phyloP scores from a whole-genome alignment of 2,329 filamentous ascomycete genomes.

The Ramularia collo-cygni region DNA sequence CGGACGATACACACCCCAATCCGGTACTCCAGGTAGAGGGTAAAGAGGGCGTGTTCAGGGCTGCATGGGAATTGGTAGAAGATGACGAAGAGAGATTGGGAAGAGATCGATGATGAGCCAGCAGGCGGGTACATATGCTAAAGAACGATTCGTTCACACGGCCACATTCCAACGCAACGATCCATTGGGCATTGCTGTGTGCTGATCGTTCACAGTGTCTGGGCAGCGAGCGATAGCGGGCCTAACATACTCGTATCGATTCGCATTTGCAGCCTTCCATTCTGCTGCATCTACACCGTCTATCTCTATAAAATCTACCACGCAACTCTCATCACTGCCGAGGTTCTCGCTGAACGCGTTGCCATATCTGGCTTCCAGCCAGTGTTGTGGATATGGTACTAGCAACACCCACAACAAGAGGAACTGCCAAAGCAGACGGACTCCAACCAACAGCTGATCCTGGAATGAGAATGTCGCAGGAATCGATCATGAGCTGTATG shows the following conservation, averaged over 20 bases:
- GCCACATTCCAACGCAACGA: too few species aligned
- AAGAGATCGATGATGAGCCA: slow-evolving; percentile 38
- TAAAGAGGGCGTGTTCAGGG: slow-evolving; percentile 48
- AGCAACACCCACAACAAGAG: slow-evolving; percentile 49
- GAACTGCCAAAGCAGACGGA: slow-evolving; percentile 31
- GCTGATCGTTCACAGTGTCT: too few species aligned
- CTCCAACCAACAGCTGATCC: slow-evolving; percentile 56
- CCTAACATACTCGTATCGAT: too few species aligned
- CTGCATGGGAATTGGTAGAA: slow-evolving; percentile 43
- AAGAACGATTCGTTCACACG: neutral
- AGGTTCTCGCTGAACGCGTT: slow-evolving; percentile 17
- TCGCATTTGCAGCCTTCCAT: too few species aligned
- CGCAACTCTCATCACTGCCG: too few species aligned
- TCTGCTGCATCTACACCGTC: too few species aligned
- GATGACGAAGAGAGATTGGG: slow-evolving; percentile 76
- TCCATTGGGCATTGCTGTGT: too few species aligned
- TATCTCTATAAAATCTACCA: too few species aligned
- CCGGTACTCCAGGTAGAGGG: slow-evolving; percentile 53
- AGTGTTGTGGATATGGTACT: slow-evolving; percentile 58
- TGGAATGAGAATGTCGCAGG: slow-evolving; percentile 58
- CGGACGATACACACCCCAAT: slow-evolving; percentile 82
- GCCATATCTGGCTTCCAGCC: slow-evolving; percentile 56
- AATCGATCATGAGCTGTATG: slow-evolving; percentile 45
- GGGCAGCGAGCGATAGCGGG: too few species aligned
- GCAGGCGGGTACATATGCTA: neutral